Base-by-base conservation (phyloP, 2,329 filamentous ascomycete species). In the Aspergillus awamori region DNA sequence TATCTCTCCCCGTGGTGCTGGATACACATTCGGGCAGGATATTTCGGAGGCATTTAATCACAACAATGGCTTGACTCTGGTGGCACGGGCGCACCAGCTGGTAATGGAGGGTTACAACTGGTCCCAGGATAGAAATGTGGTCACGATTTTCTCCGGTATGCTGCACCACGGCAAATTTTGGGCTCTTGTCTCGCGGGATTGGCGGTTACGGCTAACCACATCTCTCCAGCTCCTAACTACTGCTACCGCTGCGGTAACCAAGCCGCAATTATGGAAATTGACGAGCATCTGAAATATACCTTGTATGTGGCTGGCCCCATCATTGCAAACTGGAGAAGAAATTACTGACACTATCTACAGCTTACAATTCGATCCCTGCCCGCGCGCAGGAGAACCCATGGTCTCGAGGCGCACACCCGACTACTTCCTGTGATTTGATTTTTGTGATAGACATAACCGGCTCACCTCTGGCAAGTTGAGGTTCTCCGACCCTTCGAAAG, bases 71-170 rank as follows among this genome's bases (percentile, higher is more conserved):
- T 82, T 99, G 79, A 98, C 94, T 58, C 84, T 98, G 65, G 96
- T 99, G 74, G 95, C 95, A 63, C 87, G 95, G 79, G 95, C 95
- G 59, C 95, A 99, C 84, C 95, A 99, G 82, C 83, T 99, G 77
- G 95, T 99, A 63, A 99, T 98, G 94, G 95, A 99, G 79, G 95
- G 95, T 53, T 99, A 98, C 81, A 99, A 98, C 78, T 99, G 95
- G 95, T 97, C 93, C 67, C 95, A 98, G 79, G 95, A 98, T 76
- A 84, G 94, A 68, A 98, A 99, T 70, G 95, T 99, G 55, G 95
- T 99, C 63, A 99, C 95, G 39, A 98, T 99, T 74, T 99, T 99
- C 83, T 97, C 93, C 69, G 93, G 91, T 94, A 81, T 53, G 51
- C 7, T 67, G 82, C 75, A 67, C 10, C 28, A 36, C 33, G 13